phyloP scores from a whole-genome alignment of 192 early-diverging fungal species.

The Gorgonomyces haynaldii region DNA sequence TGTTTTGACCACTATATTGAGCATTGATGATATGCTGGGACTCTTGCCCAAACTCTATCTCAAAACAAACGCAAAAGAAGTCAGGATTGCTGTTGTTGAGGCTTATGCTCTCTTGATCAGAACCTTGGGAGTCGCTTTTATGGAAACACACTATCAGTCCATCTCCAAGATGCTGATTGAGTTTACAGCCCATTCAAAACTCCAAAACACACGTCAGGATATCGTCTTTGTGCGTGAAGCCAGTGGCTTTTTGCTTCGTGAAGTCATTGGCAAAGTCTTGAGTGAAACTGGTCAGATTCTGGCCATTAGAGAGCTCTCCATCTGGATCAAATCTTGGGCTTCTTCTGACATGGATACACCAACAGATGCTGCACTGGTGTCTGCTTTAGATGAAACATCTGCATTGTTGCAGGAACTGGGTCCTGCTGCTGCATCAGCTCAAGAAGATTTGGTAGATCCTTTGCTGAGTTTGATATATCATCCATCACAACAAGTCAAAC shows the following conservation, averaged over 20 bases:
- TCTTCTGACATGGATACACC: conserved; percentile 14
- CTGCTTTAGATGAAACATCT: conserved; percentile 62
- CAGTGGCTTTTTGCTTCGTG: conserved; percentile 52
- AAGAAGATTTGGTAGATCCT: conserved; percentile 56
- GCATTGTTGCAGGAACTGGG: conserved; percentile 66
- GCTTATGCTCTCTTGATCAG: conserved; percentile 62
- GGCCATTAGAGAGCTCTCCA: conserved; percentile 51
- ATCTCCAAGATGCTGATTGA: conserved; percentile 60
- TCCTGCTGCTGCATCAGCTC: conserved; percentile 48
- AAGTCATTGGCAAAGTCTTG: conserved; percentile 65
- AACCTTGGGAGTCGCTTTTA: conserved; percentile 53
- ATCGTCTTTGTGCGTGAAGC: conserved; percentile 47
- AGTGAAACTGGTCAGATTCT: conserved; percentile 65
- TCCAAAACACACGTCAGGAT: conserved; percentile 38
- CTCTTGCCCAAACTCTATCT: conserved; percentile 54
- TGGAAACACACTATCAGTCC: conserved; percentile 60
- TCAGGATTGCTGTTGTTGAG: conserved; percentile 66
- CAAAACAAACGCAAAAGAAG: conserved; percentile 50
- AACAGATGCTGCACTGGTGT: conserved; percentile 48
- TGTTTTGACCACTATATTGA: conserved; percentile 26
- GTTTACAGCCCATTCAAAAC: conserved; percentile 41
- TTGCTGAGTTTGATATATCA: conserved; percentile 58
- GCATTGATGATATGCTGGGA: conserved; percentile 56
- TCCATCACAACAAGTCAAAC: conserved; percentile 59
- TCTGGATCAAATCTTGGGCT: conserved; percentile 48